Evolutionary conservation across 805 yeast species (phyloP), one percentile per base, ranked within the genome.

Genomic region (Saccharomyces jurei): DNA sequence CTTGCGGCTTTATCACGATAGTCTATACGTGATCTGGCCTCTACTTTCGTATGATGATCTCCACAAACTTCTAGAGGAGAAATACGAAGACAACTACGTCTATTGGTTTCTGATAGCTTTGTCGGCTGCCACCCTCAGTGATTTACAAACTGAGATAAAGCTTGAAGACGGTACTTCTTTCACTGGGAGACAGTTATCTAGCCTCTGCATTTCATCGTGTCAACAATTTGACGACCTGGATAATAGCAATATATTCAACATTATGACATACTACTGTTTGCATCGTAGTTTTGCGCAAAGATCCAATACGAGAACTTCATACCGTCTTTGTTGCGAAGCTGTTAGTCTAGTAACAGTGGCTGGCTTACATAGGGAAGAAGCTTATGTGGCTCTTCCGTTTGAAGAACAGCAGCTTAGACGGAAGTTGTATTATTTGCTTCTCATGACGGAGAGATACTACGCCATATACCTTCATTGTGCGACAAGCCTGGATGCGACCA

Each of bases 151-250:
- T 27, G 91, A 94, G 14, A 89, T 94, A 48, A 85, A 81, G 36
- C 64, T 82, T 75, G 80, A 94, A n/a, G 86, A 89, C 0, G 81
- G 89, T 64, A 90, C 90, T 68, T 66, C 72, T 0, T 77, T 99
- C 54, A 84, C 94, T 14, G 98, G 36, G 14, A 31, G 8, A 31
- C 36, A 31, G 36, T 31, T 31, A 31, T 31, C 36, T 6, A 31
- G 98, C 3, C 96, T 94, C 0, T 94, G 99, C 67, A 77, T 94
- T 13, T 99, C 94, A 68, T 92, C 98, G 0, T 94, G 99, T 68
- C 99, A 94, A 69, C 77, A 96, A 0, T 90, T 88, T 75, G 97
- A 98, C 0, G 96, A 31, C 6, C 6, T 31, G 17, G 36, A 31
- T 14, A 14, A 14, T 6, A 31, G 36, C 36, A 31, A 31, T 31